phyloP scores from a whole-genome alignment of 2,329 filamentous ascomycete species.

The Pyricularia grisea region DNA sequence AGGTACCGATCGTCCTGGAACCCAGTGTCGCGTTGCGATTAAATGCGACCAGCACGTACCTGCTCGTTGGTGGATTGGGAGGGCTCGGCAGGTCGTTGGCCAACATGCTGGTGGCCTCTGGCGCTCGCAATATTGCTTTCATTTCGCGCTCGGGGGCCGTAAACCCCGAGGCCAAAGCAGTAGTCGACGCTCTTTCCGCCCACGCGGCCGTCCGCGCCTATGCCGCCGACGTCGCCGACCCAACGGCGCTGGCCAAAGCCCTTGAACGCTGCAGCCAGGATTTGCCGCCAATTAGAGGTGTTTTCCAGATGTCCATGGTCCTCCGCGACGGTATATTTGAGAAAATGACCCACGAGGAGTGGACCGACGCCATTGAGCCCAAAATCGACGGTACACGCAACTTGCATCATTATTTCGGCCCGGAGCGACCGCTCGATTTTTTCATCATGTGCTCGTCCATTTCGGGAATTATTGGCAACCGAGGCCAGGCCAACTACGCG shows the following conservation, averaged over 20 bases:
- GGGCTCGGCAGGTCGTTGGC: conserved; percentile 16
- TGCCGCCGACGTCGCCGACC: conserved; percentile 9
- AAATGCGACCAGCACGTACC: conserved; percentile 11
- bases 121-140: conserved; percentile 10
- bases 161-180: conserved; percentile 5
- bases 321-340: conserved; percentile 32
- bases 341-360: conserved; percentile 36
- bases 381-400: conserved; percentile 42
- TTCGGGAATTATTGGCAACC: conserved; percentile 23
- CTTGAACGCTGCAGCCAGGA: background rate
- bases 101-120: conserved; percentile 13
- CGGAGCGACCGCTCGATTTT: conserved; percentile 23
- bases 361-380: conserved; percentile 31
- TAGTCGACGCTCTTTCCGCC: conserved; percentile 6
- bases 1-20: background rate
- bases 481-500: conserved; percentile 30
- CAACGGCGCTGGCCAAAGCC: conserved; percentile 7
- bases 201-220: conserved; percentile 4
- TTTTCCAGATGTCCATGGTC: conserved; percentile 7
- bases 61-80: conserved; percentile 19
- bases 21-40: background rate
- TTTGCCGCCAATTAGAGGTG: conserved; percentile 10
- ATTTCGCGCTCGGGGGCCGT: conserved; percentile 9
- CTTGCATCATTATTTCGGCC: conserved; percentile 29
- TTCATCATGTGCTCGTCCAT: conserved; percentile 25